Evolutionary conservation across 371 early-diverging fungal species (phyloP), one percentile per base, ranked within the genome.

Genomic region (Lichtheimia ramosa): DNA sequence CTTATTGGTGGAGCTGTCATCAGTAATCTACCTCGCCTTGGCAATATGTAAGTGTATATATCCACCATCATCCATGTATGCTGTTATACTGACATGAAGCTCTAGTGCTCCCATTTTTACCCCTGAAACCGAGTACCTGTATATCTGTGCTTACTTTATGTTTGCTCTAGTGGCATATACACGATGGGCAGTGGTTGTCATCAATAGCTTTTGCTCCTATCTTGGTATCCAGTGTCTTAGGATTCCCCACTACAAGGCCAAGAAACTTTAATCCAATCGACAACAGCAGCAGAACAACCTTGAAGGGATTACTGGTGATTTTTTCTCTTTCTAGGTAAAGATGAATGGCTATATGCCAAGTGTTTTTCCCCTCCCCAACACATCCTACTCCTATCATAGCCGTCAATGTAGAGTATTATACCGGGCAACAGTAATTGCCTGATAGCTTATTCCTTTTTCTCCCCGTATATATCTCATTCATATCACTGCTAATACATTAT

Each of bases 101-200:
- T 42, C 74, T 40, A 88, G 89, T 62, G 63, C 77, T 15, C 83
- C 88, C n/a, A 76, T 89, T 51, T 81, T 90, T 48, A 83, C 85
- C n/a, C 69, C 87, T 15, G 64, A 71, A 28, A 61, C 71, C 23
- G 96, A 96, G 75, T 82, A 86, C 54, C 28, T 77, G 55, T 96
- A 85, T 69, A 70, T 96, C 40, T 79, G 82, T 56, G 82, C 66
- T 40, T 89, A 87, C 66, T 89, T 91, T 54, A 58, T 72, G 46
- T 92, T 92, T 74, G 89, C 89, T 28, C 63, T 82, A 16, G 61
- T 89, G 16, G 92, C 90, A 23, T 96, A 96, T 70, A 50, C 84
- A 61, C 87, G 91, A 75, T 95, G 95, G 95, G 92, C 94, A 24
- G 56, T 85, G 51, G 74, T 89, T 16, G 93, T 96, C 61, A 94